Conservation (phyloP, 192 early-diverging fungal genomes). For the Coemansia sp. region DNA sequence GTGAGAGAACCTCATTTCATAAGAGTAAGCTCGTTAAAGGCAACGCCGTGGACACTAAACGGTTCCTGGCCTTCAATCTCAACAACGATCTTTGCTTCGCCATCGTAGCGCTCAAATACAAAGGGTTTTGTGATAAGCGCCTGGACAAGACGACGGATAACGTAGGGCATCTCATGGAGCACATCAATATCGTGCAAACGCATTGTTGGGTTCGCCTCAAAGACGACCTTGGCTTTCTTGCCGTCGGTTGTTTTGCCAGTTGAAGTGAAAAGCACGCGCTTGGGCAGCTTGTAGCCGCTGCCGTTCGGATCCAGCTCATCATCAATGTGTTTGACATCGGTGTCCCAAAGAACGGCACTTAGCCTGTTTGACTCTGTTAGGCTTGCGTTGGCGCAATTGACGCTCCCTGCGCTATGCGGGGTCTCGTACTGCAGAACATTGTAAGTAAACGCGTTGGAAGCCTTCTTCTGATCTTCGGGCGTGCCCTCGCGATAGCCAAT, state of each 20-base stretch:
- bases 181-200: slow-evolving; percentile 87
- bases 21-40: slow-evolving; percentile 85
- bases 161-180: slow-evolving; percentile 85
- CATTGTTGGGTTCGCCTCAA: slow-evolving; percentile 63
- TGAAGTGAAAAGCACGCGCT: slow-evolving; percentile 70
- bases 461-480: slow-evolving; percentile 56
- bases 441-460: slow-evolving; percentile 26
- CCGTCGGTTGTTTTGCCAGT: slow-evolving; percentile 76
- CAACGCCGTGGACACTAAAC: slow-evolving; percentile 62
- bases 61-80: slow-evolving; percentile 64
- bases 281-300: slow-evolving; percentile 84
- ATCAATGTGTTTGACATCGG: slow-evolving; percentile 65
- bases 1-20: slow-evolving; percentile 23
- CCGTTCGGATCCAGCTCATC: slow-evolving; percentile 65
- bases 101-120: slow-evolving; percentile 89
- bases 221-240: slow-evolving; percentile 63
- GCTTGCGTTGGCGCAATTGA: slow-evolving; percentile 71
- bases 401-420: slow-evolving; percentile 67
- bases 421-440: slow-evolving; percentile 78
- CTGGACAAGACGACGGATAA: slow-evolving; percentile 88
- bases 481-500: slow-evolving; percentile 64
- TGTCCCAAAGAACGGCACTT: slow-evolving; percentile 75
- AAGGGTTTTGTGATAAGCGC: slow-evolving; percentile 91
- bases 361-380: slow-evolving; percentile 68
- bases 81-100: slow-evolving; percentile 68